These are phyloP conservation scores for Parsonsia alboflavescens DNA, from an alignment of 257 asterid genomes.

Conservation along the genomic window DNA sequence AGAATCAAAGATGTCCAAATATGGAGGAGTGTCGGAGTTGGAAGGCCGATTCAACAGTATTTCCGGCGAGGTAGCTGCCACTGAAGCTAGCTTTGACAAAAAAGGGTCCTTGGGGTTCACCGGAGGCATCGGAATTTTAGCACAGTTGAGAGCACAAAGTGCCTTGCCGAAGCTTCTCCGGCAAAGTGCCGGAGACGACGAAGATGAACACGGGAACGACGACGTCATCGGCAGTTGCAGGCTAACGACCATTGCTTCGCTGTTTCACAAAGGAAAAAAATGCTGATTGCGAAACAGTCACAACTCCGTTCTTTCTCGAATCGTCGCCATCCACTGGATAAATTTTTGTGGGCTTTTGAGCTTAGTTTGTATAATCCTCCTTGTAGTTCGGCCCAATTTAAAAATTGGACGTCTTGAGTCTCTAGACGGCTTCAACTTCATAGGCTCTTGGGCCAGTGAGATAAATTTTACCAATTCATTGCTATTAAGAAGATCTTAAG, in stretches of 20 bases:
- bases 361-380: neutral
- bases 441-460: too few relatives aligned
- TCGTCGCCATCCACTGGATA: neutral
- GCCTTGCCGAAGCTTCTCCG: constrained; percentile 35
- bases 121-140: constrained; percentile 66
- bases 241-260: constrained; percentile 44
- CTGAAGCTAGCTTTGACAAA: constrained; percentile 64
- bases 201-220: constrained; percentile 42
- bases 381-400: neutral
- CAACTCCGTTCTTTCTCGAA: neutral
- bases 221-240: constrained; percentile 59
- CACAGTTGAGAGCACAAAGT: constrained; percentile 12
- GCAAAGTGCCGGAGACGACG: constrained; percentile 26
- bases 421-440: too few relatives aligned
- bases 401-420: too few relatives aligned
- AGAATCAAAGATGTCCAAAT: constrained; percentile 56
- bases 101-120: constrained; percentile 82
- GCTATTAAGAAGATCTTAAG: too few relatives aligned
- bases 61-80: constrained; percentile 66
- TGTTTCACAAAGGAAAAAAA: neutral
- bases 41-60: constrained; percentile 45
- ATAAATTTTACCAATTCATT: too few relatives aligned
- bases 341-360: neutral
- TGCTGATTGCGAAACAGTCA: neutral
- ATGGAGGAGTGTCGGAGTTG: constrained; percentile 57